Percentiles rank a stretch among this genome's conserved stretches.
These are phyloP conservation scores for Cryptococcus sp. DNA, from an alignment of 1,284 basidiomycete genomes.

Conservation along the genomic window DNA sequence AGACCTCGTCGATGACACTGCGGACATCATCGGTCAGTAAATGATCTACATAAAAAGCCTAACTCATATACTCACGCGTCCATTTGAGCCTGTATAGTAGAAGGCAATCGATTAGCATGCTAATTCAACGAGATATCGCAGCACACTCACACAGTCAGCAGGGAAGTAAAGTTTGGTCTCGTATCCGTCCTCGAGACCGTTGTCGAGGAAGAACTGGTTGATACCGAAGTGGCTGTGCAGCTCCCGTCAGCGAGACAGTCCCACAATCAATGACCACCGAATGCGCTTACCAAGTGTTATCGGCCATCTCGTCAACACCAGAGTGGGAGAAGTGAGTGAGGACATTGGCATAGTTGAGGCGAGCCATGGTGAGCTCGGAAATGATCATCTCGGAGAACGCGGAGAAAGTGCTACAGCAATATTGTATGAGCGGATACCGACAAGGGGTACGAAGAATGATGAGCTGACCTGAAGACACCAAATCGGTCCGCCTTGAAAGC, in stretches of 20 bases:
- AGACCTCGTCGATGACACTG: conserved; percentile 66
- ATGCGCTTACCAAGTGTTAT: conserved; percentile 65
- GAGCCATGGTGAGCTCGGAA: conserved; percentile 85
- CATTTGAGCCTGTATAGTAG: conserved; percentile 62
- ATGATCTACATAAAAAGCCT: neutral
- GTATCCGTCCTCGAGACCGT: conserved; percentile 73
- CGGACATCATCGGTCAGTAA: neutral
- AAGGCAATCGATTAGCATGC: neutral
- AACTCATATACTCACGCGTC: conserved; percentile 52
- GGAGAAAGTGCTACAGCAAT: conserved; percentile 78
- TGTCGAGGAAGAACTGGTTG: conserved; percentile 81
- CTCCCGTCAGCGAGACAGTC: too few relatives aligned
- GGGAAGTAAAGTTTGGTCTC: conserved; percentile 78
- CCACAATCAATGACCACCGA: too few relatives aligned
- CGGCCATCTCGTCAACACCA: conserved; percentile 71
- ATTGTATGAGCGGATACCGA: neutral
- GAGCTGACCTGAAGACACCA: conserved; percentile 23
- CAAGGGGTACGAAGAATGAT: neutral
- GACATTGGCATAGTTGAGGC: conserved; percentile 79
- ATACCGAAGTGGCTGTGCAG: conserved; percentile 57
- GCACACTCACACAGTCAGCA: conserved; percentile 60
- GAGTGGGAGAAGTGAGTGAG: conserved; percentile 84
- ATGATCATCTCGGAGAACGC: conserved; percentile 86
- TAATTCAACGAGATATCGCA: neutral
- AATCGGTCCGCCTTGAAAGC: conserved; percentile 44